Conservation (phyloP, 2,329 filamentous ascomycete genomes). For the Colletotrichum chlorophyti region DNA sequence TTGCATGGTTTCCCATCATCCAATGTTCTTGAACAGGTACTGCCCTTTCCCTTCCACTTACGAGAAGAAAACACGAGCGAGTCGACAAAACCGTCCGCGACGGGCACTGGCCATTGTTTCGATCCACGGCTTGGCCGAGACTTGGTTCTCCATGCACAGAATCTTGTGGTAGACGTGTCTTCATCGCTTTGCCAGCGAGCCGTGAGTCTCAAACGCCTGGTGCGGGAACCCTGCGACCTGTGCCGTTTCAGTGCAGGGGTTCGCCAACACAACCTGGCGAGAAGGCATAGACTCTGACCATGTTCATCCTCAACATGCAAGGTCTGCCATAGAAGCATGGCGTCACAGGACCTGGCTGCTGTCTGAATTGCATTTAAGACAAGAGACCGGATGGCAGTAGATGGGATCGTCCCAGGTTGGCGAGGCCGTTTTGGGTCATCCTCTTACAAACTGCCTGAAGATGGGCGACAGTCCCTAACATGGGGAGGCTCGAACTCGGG, state of each 20-base stretch:
- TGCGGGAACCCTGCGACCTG: conserved; percentile 40
- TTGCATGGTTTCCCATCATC: conserved; percentile 19
- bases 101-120: conserved; percentile 16
- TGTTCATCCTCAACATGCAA: conserved; percentile 26
- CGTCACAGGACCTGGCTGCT: conserved; percentile 14
- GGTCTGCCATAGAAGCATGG: conserved; percentile 6
- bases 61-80: conserved; percentile 3
- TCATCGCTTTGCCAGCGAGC: conserved; percentile 28
- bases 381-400: conserved; percentile 27
- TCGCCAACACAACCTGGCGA: conserved; percentile 5
- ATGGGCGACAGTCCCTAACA: background rate
- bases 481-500: conserved; percentile 8
- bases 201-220: conserved; percentile 39
- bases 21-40: conserved; percentile 2
- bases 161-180: conserved; percentile 1
- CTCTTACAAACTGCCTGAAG: conserved; percentile 1
- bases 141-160: conserved; percentile 7
- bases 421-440: conserved; percentile 26
- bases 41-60: too few species aligned
- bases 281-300: conserved; percentile 24
- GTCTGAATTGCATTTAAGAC: conserved; percentile 17
- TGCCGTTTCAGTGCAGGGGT: conserved; percentile 36
- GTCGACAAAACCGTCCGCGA: conserved; percentile 18
- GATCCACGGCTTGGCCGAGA: conserved; percentile 25
- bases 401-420: conserved; percentile 12